A percentile compares a stretch with the other conserved stretches of the same genome.
phyloP scores from a whole-genome alignment of 2,329 filamentous ascomycete genomes.

The Cytospora mali region DNA sequence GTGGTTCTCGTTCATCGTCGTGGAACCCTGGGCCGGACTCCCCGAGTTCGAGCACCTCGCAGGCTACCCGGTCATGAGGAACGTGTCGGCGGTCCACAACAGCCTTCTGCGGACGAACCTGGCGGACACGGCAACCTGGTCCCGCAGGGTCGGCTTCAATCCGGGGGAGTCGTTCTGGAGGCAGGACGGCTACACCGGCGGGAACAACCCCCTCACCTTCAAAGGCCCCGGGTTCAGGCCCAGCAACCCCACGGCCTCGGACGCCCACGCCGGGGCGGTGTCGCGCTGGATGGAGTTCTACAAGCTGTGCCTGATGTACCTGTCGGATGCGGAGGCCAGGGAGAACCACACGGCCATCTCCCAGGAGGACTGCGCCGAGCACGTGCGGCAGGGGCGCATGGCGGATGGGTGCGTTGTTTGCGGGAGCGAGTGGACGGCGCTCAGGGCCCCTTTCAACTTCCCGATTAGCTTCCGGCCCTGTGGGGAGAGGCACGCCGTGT shows the following conservation, averaged over 20 bases:
- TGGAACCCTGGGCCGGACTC: not conserved
- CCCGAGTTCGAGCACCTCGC: too few species aligned
- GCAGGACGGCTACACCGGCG: not conserved
- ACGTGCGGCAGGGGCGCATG: not conserved
- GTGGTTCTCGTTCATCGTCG: not conserved
- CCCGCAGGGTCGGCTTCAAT: not conserved
- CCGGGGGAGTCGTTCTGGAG: not conserved
- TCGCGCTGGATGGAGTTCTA: not conserved
- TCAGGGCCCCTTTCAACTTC: not conserved
- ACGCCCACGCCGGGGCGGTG: not conserved
- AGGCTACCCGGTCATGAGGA: too few species aligned
- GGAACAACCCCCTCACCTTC: not conserved
- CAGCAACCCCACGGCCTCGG: not conserved
- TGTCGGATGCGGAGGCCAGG: not conserved
- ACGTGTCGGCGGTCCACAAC: too few species aligned
- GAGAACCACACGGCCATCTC: not conserved
- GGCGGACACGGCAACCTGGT: not conserved
- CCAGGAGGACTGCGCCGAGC: not conserved
- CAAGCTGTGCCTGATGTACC: not conserved
- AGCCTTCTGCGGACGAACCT: not conserved
- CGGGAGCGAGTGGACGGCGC: not conserved
- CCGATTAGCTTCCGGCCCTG: not conserved
- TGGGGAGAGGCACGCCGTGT: not conserved
- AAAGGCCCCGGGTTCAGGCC: not conserved
- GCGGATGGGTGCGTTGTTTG: not conserved